A percentile compares a stretch with the other conserved stretches of the same genome.
Conservation (phyloP, 441 rosid genomes). For the Geranium incanum region DNA sequence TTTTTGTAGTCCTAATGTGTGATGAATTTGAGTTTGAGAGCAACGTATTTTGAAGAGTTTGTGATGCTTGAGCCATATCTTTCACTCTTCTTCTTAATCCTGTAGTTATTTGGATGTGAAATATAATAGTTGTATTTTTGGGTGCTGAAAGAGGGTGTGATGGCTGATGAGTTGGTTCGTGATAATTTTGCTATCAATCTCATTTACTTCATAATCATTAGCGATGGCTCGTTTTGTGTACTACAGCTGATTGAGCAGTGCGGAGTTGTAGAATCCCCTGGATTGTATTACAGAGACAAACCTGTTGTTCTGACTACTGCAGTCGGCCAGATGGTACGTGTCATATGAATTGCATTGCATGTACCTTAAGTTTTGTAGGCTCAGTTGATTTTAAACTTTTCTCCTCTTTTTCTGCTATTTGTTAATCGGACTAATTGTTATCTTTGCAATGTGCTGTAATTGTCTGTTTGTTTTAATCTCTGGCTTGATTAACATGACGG, state of each 20-base stretch:
- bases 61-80: neutral
- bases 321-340: conserved; percentile 66
- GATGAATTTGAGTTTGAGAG: neutral
- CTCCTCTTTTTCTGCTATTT: too few relatives aligned
- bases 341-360: neutral
- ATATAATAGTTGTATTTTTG: too few relatives aligned
- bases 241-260: conserved; percentile 64
- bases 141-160: neutral
- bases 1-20: neutral
- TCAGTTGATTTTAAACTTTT: too few relatives aligned
- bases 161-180: neutral
- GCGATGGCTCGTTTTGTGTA: conserved; percentile 8
- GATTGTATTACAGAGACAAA: conserved; percentile 35
- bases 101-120: neutral
- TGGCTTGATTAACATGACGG: too few relatives aligned
- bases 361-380: neutral
- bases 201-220: neutral
- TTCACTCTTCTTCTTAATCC: neutral
- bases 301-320: conserved; percentile 51
- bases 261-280: conserved; percentile 45
- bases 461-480: too few relatives aligned
- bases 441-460: too few relatives aligned
- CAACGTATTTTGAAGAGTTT: neutral
- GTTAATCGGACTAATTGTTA: too few relatives aligned
- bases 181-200: neutral